A percentile compares a stretch with the other conserved stretches of the same genome.
phyloP scores from a whole-genome alignment of 176 grass and related monocot species.

The Aegilops longissima region DNA sequence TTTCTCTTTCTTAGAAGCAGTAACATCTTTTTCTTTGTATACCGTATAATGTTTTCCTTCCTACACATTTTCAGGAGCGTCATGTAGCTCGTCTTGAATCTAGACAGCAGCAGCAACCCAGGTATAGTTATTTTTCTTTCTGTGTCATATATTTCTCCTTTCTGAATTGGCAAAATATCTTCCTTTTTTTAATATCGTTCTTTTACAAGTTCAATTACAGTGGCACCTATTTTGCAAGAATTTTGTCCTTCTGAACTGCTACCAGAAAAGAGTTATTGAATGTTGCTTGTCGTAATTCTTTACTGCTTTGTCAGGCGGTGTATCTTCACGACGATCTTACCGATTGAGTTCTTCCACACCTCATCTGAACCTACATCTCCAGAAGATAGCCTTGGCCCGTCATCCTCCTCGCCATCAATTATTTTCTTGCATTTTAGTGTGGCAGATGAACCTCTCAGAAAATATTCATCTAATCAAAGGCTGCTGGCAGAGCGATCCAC shows the following conservation, averaged over 20 bases:
- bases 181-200: background rate
- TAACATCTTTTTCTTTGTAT: background rate
- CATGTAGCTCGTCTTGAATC: conserved; percentile 42
- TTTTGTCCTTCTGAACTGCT: background rate
- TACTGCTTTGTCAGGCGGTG: conserved; percentile 21
- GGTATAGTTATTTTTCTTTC: conserved; percentile 18
- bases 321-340: conserved; percentile 20
- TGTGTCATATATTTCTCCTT: conserved; percentile 7
- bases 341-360: conserved; percentile 5
- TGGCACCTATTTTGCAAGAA: conserved; percentile 6
- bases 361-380: conserved; percentile 17
- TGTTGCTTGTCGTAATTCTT: conserved; percentile 3
- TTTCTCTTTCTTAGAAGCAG: background rate
- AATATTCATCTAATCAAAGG: conserved; percentile 33
- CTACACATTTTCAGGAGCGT: conserved; percentile 41
- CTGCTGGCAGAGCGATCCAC: conserved; percentile 23
- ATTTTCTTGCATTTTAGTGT: background rate
- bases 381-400: conserved; percentile 19
- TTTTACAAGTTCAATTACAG: background rate
- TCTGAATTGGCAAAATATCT: background rate
- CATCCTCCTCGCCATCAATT: conserved; percentile 16
- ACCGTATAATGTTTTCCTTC: background rate
- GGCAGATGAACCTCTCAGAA: conserved; percentile 32
- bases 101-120: conserved; percentile 46
- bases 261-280: background rate